Evolutionary conservation across 1,284 basidiomycete species (phyloP).

Genomic region (Leccinum angustisporum): DNA sequence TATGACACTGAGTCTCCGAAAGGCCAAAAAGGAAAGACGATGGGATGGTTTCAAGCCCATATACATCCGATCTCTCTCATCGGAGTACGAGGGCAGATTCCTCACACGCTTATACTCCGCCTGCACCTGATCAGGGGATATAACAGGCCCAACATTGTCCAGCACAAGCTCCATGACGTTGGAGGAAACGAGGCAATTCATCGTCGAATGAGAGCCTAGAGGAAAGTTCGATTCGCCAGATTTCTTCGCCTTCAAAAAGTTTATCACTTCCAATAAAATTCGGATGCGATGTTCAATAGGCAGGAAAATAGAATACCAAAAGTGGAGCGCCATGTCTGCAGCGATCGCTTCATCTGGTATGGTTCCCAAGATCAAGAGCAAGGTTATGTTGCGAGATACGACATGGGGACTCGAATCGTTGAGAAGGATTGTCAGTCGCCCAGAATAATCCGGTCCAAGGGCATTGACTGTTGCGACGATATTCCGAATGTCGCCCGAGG

Average conservation of each 20-base stretch:
- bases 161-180: slow-evolving; percentile 15
- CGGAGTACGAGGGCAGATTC: slow-evolving; percentile 31
- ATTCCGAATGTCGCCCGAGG: slow-evolving; percentile 30
- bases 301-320: slow-evolving; percentile 44
- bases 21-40: slow-evolving; percentile 40
- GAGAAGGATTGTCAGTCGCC: slow-evolving; percentile 32
- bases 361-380: slow-evolving; percentile 39
- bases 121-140: slow-evolving; percentile 25
- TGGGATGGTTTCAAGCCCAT: slow-evolving; percentile 38
- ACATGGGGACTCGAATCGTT: slow-evolving; percentile 35
- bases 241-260: slow-evolving; percentile 16
- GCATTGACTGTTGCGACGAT: slow-evolving; percentile 24
- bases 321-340: slow-evolving; percentile 43
- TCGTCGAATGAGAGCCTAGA: slow-evolving; percentile 18
- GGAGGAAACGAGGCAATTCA: slow-evolving; percentile 23
- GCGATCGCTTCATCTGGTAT: slow-evolving; percentile 30
- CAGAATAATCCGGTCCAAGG: slow-evolving; percentile 25
- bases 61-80: slow-evolving; percentile 37
- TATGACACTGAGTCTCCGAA: slow-evolving; percentile 40
- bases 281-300: slow-evolving; percentile 33
- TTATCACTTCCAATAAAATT: slow-evolving; percentile 21
- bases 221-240: slow-evolving; percentile 4
- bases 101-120: slow-evolving; percentile 24
- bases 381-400: slow-evolving; percentile 37
- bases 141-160: slow-evolving; percentile 16